These are phyloP conservation scores for Spergularia azorica DNA, from an alignment of 179 eudicot species.

Conservation along the genomic window DNA sequence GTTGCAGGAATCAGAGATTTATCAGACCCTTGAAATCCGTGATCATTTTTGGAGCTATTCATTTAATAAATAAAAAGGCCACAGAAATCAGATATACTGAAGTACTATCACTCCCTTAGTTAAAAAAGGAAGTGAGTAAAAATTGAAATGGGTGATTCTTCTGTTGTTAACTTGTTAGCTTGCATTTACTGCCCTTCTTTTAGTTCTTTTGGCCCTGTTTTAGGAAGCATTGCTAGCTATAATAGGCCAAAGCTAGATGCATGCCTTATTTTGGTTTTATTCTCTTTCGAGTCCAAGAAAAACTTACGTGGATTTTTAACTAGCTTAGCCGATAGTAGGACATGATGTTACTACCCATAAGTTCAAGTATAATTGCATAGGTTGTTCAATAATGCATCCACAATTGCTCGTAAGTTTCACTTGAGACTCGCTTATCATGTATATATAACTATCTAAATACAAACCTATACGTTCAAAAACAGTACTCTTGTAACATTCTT, in stretches of 20 bases:
- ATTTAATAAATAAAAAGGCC: conserved; percentile 32
- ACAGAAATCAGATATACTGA: conserved; percentile 27
- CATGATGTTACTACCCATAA: too few relatives aligned
- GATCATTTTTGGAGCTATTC: conserved; percentile 39
- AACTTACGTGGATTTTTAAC: too few relatives aligned
- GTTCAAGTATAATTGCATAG: too few relatives aligned
- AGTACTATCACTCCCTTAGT: conserved; percentile 9
- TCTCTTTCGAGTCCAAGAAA: neutral
- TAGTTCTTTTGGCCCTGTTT: neutral
- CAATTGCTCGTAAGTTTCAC: too few relatives aligned
- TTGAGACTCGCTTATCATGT: too few relatives aligned
- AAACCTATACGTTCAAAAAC: too few relatives aligned
- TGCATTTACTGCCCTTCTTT: conserved; percentile 18
- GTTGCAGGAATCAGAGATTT: conserved; percentile 37
- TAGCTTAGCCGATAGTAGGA: too few relatives aligned
- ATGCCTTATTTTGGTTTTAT: conserved; percentile 36
- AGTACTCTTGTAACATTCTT: too few relatives aligned
- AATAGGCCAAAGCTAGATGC: conserved; percentile 48
- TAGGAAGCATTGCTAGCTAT: conserved; percentile 31
- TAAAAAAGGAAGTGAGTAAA: neutral
- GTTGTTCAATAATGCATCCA: too few relatives aligned
- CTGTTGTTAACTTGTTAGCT: neutral
- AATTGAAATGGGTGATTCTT: neutral
- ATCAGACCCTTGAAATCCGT: conserved; percentile 48
- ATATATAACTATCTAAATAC: too few relatives aligned